A percentile compares a stretch with the other conserved stretches of the same genome.
phyloP scores from a whole-genome alignment of 352 stramenopile species.

The Phytophthora podocarpi region DNA sequence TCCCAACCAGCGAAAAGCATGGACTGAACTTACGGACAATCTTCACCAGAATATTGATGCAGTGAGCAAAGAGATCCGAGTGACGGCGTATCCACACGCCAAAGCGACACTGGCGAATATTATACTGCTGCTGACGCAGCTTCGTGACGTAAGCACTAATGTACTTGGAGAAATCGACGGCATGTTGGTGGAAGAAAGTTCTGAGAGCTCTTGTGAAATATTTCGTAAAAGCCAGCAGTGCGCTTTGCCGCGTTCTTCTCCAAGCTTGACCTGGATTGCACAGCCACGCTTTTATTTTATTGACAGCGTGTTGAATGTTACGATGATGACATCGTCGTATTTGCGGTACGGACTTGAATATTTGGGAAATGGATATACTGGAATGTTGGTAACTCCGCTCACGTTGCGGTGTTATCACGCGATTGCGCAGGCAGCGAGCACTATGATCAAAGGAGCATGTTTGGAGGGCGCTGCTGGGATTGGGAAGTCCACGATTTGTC shows the following conservation, averaged over 20 bases:
- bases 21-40: constrained; percentile 33
- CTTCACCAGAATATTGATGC: constrained; percentile 41
- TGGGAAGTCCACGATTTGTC: constrained; percentile 56
- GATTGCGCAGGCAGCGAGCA: constrained; percentile 45
- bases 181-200: constrained; percentile 10
- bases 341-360: constrained; percentile 80
- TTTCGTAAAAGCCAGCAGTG: not conserved
- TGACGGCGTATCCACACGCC: constrained; percentile 36
- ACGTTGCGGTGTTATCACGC: constrained; percentile 69
- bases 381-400: constrained; percentile 56
- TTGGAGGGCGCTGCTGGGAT: constrained; percentile 40
- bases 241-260: constrained; percentile 4
- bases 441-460: constrained; percentile 43
- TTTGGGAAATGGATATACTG: constrained; percentile 46
- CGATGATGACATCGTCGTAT: constrained; percentile 49
- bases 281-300: constrained; percentile 77
- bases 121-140: constrained; percentile 50
- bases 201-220: not conserved
- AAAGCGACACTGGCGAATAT: constrained; percentile 51
- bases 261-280: constrained; percentile 54
- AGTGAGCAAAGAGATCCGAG: constrained; percentile 60
- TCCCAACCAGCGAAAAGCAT: constrained; percentile 31
- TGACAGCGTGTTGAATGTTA: constrained; percentile 52
- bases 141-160: constrained; percentile 53
- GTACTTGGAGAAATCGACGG: constrained; percentile 38